Base-by-base conservation (phyloP, 2,329 filamentous ascomycete species). In the Ceratocystis lukuohia region DNA sequence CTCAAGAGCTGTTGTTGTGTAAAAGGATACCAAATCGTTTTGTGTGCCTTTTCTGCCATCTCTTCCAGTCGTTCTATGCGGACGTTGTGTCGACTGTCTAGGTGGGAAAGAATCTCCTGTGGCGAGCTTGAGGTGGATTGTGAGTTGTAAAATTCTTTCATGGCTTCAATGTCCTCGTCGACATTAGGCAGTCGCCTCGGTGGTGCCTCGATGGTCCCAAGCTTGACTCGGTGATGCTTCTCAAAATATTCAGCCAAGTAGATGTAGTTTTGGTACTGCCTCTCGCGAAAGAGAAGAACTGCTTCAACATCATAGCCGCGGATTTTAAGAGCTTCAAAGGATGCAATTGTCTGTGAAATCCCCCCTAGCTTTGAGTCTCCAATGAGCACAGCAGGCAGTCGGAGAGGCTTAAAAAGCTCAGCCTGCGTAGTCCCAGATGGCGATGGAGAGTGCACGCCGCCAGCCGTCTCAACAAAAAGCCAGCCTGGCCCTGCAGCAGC, bases 11-110 rank as follows among this genome's bases (percentile, higher is more conserved):
- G 83, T 69, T 95, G 90, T 71, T 95, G 90, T 0, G 89, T 92
- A 71, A 95, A 95, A 0, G 91, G 90, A 71, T 93, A 93, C 90
- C 90, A 95, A 46, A 95, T 91, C 1, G 78, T 78, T 8, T 80
- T 73, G 66, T 84, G 78, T 0, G 90, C 89, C 50, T 81, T 78
- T 0, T 75, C 72, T 0, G 84, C 76, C 82, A 93, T 85, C 0
- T 76, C 78, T 44, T 85, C 80, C 0, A 94, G 75, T 0, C 80
- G 76, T 0, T 77, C 72, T 12, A 91, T 78, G 2, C 88, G 82
- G 2, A 76, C 69, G 1, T 75, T 70, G 65, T 91, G 87, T 15
- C 77, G 80, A 2, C 73, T 69, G 1, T 82, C 73, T 1, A 92
- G 77, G 0, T 76, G 72, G 0, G 78, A 73, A 0, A 88, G 74